These are phyloP conservation scores for Globisporangium emineosum DNA, from an alignment of 352 stramenopile genomes.

Conservation along the genomic window DNA sequence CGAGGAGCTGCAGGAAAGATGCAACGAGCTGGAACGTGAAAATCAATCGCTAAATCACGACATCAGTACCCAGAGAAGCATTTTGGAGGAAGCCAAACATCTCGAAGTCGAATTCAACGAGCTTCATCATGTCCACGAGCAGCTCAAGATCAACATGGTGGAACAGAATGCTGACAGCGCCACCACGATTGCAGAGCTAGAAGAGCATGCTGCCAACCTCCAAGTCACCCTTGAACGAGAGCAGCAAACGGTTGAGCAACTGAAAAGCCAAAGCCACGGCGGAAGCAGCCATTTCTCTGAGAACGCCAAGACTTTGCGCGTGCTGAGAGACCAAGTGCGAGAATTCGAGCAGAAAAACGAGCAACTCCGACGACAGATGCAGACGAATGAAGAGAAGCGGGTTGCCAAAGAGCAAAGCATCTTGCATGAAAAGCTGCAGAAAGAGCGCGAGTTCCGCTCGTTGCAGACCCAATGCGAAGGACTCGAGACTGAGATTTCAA, in stretches of 20 bases:
- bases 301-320: slow-evolving; percentile 18
- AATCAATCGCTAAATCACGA: slow-evolving; percentile 37
- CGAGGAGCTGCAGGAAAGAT: slow-evolving; percentile 21
- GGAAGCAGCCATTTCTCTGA: slow-evolving; percentile 28
- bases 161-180: slow-evolving; percentile 33
- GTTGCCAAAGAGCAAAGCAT: slow-evolving; percentile 39
- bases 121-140: slow-evolving; percentile 33
- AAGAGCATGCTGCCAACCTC: slow-evolving; percentile 55
- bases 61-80: slow-evolving; percentile 16
- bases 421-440: slow-evolving; percentile 53
- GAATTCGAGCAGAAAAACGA: slow-evolving; percentile 35
- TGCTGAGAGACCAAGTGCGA: slow-evolving; percentile 20
- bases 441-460: slow-evolving; percentile 41
- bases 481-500: slow-evolving; percentile 25
- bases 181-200: slow-evolving; percentile 27
- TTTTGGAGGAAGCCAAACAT: slow-evolving; percentile 18
- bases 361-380: slow-evolving; percentile 31
- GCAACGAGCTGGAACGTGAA: slow-evolving; percentile 45
- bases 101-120: slow-evolving; percentile 28
- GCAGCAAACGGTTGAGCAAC: slow-evolving; percentile 44
- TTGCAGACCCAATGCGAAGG: slow-evolving; percentile 30
- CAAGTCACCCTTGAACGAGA: slow-evolving; percentile 58
- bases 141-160: slow-evolving; percentile 32
- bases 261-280: slow-evolving; percentile 35
- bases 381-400: slow-evolving; percentile 34